Evolutionary conservation across 108 stramenopile genomes (phyloP).

Genomic region (Nitzschia sp.): DNA sequence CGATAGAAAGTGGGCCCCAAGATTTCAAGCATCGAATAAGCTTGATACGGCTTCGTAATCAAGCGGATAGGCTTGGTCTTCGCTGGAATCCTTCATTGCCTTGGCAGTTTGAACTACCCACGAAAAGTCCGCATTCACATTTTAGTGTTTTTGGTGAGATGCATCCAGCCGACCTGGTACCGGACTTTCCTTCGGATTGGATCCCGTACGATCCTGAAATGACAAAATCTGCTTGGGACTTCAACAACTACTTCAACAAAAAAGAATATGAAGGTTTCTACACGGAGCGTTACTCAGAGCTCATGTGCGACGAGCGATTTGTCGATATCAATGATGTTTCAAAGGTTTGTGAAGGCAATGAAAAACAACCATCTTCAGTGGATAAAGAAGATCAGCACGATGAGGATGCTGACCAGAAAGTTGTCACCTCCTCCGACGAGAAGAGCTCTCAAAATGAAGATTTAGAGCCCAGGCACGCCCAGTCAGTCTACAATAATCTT

Average conservation of each 20-base stretch:
- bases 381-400: not conserved
- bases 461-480: not conserved
- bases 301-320: not conserved
- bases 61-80: constrained; percentile 69
- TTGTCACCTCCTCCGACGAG: not conserved
- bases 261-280: constrained; percentile 45
- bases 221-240: constrained; percentile 33
- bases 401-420: not conserved
- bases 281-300: constrained; percentile 9
- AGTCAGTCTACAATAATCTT: not conserved
- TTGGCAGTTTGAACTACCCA: constrained; percentile 51
- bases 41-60: constrained; percentile 62
- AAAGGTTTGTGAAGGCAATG: not conserved
- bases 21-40: constrained; percentile 55
- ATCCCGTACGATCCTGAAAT: constrained; percentile 63
- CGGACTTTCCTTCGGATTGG: constrained; percentile 75
- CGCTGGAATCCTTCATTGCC: constrained; percentile 40
- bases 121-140: not conserved
- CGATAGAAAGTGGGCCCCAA: constrained; percentile 54
- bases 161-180: constrained; percentile 60
- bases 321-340: not conserved
- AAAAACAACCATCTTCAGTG: not conserved
- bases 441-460: not conserved
- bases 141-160: constrained; percentile 28
- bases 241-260: constrained; percentile 41